Percentiles rank a stretch among this genome's conserved stretches.
phyloP scores from a whole-genome alignment of 176 grass and related monocot species.

The Triticum monococcum region DNA sequence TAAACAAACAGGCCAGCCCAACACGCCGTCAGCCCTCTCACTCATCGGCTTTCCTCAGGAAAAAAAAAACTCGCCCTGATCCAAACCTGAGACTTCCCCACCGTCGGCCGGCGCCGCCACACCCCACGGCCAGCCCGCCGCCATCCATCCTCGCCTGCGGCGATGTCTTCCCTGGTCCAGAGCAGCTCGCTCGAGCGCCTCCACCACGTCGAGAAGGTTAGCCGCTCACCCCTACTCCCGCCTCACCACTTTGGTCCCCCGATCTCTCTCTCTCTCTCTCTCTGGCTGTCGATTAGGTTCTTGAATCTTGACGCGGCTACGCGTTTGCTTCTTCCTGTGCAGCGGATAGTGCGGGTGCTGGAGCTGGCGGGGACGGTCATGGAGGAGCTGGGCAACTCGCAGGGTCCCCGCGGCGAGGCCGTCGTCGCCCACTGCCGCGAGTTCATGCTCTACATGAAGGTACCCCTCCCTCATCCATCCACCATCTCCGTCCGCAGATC shows the following conservation, averaged over 20 bases:
- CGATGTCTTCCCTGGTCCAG: constrained; percentile 60
- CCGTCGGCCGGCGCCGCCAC: no score
- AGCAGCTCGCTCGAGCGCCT: constrained; percentile 83
- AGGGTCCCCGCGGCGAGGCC: constrained; percentile 48
- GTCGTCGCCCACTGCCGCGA: constrained; percentile 63
- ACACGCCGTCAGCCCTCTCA: no score
- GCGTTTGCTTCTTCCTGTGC: not conserved
- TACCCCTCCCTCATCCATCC: constrained; percentile 35
- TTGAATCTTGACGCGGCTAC: not conserved
- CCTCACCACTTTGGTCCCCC: no score
- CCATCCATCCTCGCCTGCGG: constrained; percentile 12
- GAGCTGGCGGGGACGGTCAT: constrained; percentile 76
- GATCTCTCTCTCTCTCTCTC: no score
- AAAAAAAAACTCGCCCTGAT: no score
- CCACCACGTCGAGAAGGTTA: constrained; percentile 76
- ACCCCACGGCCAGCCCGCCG: no score
- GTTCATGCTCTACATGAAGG: constrained; percentile 84
- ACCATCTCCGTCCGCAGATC: not conserved
- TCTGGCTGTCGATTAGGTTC: not conserved
- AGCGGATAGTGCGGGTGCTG: constrained; percentile 74
- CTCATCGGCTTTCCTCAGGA: no score
- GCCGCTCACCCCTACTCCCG: no score
- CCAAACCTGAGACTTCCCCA: no score
- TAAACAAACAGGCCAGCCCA: no score
- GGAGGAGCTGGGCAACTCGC: constrained; percentile 81